Evolutionary conservation across 257 asterid genomes (phyloP), one percentile per base, ranked within the genome.

Genomic region (Linaria vulgaris): DNA sequence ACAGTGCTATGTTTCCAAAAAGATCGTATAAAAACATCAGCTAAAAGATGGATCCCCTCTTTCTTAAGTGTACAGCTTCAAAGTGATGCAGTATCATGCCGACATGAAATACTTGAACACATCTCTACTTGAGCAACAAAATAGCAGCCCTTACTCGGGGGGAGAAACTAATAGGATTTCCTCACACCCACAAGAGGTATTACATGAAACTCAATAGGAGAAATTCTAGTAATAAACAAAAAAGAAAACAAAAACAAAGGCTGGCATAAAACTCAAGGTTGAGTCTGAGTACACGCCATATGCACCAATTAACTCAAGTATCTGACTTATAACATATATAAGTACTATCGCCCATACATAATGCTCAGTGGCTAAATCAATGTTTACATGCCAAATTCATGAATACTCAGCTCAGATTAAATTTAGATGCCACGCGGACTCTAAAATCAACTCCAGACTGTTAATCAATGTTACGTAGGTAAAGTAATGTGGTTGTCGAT

Each of bases 391-490:
- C 17, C 56, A 60, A 13, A 44, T 14, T 5, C 0, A 12, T 13
- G 49, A 44, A n/a, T 13, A 44, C 17, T 44, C 17, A 44, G 49
- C 49, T 44, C 49, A 54, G 19, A 19, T 48, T n/a, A 9, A 2
- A 48, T 16, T 17, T 16, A 38, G 13, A 66, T 2, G 23, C 16
- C 56, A 61, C n/a, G 20, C 12, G 22, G 41, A 31, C 48, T 21
- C 48, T 30, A 56, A 5, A 14, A 58, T 59, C 57, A 64, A 20
- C 39, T 22, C 44, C n/a, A 27, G 19, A 69, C 59, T 22, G n/a
- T 47, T 12, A 12, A 53, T 38, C 27, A 25, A 41, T 9, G 25
- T 10, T 49, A 44, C 19, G 9, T 14, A 34, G 41, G 41, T 27
- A 27, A 27, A 27, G 34, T 27, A 27, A 23, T 39, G 9, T 16